Conservation (phyloP, 176 grass and related monocot species). For the Musa acuminata region DNA sequence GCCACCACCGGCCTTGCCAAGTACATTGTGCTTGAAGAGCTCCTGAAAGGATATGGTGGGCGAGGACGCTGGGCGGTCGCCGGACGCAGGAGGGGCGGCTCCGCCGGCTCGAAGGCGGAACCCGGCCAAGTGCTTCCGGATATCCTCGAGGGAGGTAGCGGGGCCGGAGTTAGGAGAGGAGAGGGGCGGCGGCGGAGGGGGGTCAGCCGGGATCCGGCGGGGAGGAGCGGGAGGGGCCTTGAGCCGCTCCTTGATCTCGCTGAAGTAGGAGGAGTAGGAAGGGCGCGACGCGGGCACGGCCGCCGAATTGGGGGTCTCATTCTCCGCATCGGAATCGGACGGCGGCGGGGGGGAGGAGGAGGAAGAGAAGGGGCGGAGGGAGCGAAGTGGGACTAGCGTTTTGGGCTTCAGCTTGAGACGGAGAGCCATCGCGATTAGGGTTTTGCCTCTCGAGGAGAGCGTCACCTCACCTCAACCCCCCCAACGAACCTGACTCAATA, state of each 20-base stretch:
- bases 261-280: conserved; percentile 26
- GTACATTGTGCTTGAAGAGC: conserved; percentile 20
- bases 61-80: conserved; percentile 10
- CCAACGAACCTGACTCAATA: too few relatives aligned
- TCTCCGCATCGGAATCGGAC: conserved; percentile 6
- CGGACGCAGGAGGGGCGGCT: not conserved
- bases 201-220: conserved; percentile 24
- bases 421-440: not conserved
- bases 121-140: conserved; percentile 28
- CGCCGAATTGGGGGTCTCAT: not conserved
- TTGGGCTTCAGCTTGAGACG: conserved; percentile 3
- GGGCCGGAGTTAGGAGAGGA: not conserved
- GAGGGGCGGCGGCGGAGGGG: conserved; percentile 18
- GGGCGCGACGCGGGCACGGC: not conserved
- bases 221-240: conserved; percentile 19
- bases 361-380: conserved; percentile 17
- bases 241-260: conserved; percentile 35
- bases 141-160: not conserved
- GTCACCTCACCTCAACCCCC: too few relatives aligned
- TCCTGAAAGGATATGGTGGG: conserved; percentile 28
- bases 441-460: not conserved
- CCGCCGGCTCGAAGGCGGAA: conserved; percentile 1
- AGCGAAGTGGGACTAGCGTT: not conserved
- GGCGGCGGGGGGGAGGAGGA: not conserved
- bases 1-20: conserved; percentile 4